Conservation (phyloP, 2,329 filamentous ascomycete species). For the Pseudonectria buxi region DNA sequence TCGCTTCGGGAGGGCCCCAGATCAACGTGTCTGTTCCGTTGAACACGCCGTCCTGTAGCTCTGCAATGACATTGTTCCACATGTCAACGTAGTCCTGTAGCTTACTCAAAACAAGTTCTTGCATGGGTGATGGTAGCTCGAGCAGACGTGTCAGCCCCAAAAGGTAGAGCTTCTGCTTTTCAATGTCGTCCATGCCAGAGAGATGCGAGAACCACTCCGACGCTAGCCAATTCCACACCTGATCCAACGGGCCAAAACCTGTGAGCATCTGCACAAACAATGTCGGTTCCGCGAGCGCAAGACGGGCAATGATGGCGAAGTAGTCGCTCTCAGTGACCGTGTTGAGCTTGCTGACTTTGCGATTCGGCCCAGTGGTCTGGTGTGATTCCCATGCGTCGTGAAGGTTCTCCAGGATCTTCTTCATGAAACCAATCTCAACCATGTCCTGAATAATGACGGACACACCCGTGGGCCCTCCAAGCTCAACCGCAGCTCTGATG, state of each 20-base stretch:
- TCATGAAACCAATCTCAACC: slow-evolving; percentile 55
- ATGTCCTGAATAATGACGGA: slow-evolving; percentile 60
- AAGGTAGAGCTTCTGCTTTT: slow-evolving; percentile 64
- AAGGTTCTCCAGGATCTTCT: slow-evolving; percentile 57
- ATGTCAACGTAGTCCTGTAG: slow-evolving; percentile 69
- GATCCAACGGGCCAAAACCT: slow-evolving; percentile 38
- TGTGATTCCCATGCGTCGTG: slow-evolving; percentile 66
- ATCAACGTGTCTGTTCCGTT: slow-evolving; percentile 47
- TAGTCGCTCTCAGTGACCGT: slow-evolving; percentile 78
- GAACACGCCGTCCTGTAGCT: slow-evolving; percentile 56
- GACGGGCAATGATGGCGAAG: slow-evolving; percentile 71
- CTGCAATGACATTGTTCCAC: slow-evolving; percentile 65
- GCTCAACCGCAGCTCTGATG: slow-evolving; percentile 53
- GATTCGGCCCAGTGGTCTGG: slow-evolving; percentile 75
- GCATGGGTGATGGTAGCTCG: slow-evolving; percentile 53
- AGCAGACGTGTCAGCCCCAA: slow-evolving; percentile 66
- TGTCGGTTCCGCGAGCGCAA: slow-evolving; percentile 65
- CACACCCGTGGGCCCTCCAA: slow-evolving; percentile 56
- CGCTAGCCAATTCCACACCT: slow-evolving; percentile 54
- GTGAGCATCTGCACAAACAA: slow-evolving; percentile 57
- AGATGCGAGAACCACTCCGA: slow-evolving; percentile 63
- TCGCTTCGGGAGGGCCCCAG: slow-evolving; percentile 34
- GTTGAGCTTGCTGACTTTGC: slow-evolving; percentile 61
- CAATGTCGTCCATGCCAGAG: slow-evolving; percentile 58
- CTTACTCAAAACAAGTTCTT: slow-evolving; percentile 50